Evolutionary conservation across 1,139 yeast species (phyloP).

Genomic region (Candida pseudoviswanathii): DNA sequence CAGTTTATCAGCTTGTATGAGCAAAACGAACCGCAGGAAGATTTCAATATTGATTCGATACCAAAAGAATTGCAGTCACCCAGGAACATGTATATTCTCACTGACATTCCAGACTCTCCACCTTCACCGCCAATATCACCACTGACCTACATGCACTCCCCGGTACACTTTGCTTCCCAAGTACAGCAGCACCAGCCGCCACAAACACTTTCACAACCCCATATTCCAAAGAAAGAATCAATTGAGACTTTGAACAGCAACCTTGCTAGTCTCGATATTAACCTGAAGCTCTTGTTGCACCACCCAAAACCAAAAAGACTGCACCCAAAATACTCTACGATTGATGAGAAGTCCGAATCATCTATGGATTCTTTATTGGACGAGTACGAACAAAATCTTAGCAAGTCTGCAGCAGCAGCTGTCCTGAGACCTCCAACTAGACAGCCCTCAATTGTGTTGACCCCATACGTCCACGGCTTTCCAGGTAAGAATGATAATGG

Average conservation of each 20-base stretch:
- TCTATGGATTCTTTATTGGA: constrained; percentile 57
- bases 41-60: background rate
- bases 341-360: constrained; percentile 31
- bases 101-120: constrained; percentile 46
- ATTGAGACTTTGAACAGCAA: constrained; percentile 30
- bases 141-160: constrained; percentile 15
- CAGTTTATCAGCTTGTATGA: constrained; percentile 46
- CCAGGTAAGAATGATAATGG: constrained; percentile 19
- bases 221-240: constrained; percentile 24
- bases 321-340: constrained; percentile 3
- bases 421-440: constrained; percentile 32
- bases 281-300: constrained; percentile 11
- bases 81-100: constrained; percentile 15
- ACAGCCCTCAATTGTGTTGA: constrained; percentile 29
- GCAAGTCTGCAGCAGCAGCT: constrained; percentile 25
- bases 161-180: constrained; percentile 10
- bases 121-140: constrained; percentile 51
- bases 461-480: constrained; percentile 17
- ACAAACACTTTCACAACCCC: constrained; percentile 6
- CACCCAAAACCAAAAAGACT: constrained; percentile 24
- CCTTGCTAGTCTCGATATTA: constrained; percentile 34
- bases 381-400: constrained; percentile 49
- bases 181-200: constrained; percentile 1
- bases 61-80: constrained; percentile 6
- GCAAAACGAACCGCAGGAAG: background rate